These are phyloP conservation scores for Solanum ossicruentum DNA, from an alignment of 257 asterid species.

Conservation along the genomic window DNA sequence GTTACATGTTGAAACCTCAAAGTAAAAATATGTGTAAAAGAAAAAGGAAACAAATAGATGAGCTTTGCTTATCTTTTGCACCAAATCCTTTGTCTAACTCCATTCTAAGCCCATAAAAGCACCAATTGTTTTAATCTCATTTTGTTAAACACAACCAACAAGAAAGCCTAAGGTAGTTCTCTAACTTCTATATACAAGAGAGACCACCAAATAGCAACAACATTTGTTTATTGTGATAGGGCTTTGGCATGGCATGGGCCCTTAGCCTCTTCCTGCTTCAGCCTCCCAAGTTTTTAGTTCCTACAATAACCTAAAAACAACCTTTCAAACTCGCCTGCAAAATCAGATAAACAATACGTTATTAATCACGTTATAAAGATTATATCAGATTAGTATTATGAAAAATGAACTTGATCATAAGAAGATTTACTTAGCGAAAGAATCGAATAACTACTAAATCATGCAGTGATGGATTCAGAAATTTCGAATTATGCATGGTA, in stretches of 20 bases:
- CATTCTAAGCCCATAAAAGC: background rate
- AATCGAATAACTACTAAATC: background rate
- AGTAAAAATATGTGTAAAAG: background rate
- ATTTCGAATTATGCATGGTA: background rate
- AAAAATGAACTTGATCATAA: background rate
- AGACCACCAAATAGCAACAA: background rate
- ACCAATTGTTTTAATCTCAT: background rate
- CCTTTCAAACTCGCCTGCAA: background rate
- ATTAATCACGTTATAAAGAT: background rate
- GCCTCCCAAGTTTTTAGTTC: background rate
- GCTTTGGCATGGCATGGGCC: background rate
- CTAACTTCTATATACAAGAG: background rate
- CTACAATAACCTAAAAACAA: background rate
- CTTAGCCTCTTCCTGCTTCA: background rate
- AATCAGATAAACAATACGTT: background rate
- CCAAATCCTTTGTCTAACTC: conserved; percentile 1
- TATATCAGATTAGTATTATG: background rate
- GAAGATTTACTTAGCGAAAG: background rate
- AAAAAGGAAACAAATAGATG: background rate
- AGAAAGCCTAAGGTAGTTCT: background rate
- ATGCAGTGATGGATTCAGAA: background rate
- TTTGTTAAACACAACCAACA: background rate
- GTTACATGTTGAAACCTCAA: background rate
- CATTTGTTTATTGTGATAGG: background rate
- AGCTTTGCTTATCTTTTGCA: background rate